A percentile compares a stretch with the other conserved stretches of the same genome.
phyloP scores from a whole-genome alignment of 371 early-diverging fungal genomes.

The Mucor plumbeus region DNA sequence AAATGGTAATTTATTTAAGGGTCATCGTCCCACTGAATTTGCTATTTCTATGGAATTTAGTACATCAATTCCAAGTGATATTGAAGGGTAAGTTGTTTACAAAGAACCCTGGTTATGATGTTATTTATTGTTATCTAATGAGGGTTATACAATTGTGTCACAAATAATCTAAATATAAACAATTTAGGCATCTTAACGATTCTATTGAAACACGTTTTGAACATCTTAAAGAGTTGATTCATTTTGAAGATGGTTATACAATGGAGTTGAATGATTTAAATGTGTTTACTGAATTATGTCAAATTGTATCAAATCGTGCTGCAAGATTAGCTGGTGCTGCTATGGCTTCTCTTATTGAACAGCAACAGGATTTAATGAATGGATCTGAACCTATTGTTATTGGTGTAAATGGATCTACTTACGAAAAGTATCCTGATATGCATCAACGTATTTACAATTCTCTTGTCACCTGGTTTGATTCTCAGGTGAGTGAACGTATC shows the following conservation, averaged over 20 bases:
- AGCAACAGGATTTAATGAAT: conserved; percentile 54
- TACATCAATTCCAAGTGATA: conserved; percentile 74
- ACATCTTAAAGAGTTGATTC: conserved; percentile 22
- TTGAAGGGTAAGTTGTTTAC: conserved; percentile 39
- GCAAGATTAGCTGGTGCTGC: conserved; percentile 81
- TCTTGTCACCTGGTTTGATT: conserved; percentile 43
- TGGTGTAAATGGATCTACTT: conserved; percentile 82
- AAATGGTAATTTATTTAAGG: conserved; percentile 44
- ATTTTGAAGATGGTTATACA: conserved; percentile 22
- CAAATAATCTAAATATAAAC: conserved; percentile 6
- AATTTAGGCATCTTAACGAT: conserved; percentile 14
- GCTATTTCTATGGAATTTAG: conserved; percentile 80
- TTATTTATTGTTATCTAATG: conserved; percentile 6
- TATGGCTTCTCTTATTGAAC: conserved; percentile 51
- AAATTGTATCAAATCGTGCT: conserved; percentile 83
- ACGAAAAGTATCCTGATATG: conserved; percentile 50
- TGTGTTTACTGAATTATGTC: conserved; percentile 61
- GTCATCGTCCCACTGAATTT: conserved; percentile 66
- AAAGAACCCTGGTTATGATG: conserved; percentile 4
- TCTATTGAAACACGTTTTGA: conserved; percentile 14
- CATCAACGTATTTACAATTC: conserved; percentile 40
- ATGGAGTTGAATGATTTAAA: conserved; percentile 20
- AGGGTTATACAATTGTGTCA: conserved; percentile 3
- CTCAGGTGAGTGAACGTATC: conserved; percentile 31
- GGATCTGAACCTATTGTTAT: conserved; percentile 35